These are phyloP conservation scores for Trametes cingulata DNA, from an alignment of 768 basidiomycete species.

Conservation along the genomic window DNA sequence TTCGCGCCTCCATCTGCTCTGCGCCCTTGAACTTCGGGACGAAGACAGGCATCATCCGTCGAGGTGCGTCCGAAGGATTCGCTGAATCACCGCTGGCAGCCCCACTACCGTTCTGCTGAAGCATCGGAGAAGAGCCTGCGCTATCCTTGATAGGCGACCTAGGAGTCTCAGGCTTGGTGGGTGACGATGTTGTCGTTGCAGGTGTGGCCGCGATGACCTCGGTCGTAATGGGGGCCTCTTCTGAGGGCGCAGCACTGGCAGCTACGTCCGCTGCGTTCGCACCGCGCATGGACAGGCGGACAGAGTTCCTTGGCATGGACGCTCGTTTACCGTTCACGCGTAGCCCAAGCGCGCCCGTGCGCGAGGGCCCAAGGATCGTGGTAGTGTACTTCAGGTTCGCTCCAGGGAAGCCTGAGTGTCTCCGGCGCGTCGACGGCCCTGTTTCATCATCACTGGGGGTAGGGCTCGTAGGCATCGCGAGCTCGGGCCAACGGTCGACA, in stretches of 20 bases:
- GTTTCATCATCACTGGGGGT: slow-evolving; percentile 71
- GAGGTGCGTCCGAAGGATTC: slow-evolving; percentile 20
- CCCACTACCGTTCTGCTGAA: slow-evolving; percentile 9
- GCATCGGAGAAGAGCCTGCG: background rate
- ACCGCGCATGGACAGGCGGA: slow-evolving; percentile 20
- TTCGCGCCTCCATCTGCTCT: slow-evolving; percentile 82
- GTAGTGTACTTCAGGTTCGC: slow-evolving; percentile 75
- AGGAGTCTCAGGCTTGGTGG: slow-evolving; percentile 8
- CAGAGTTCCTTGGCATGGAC: slow-evolving; percentile 21
- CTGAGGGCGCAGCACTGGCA: background rate
- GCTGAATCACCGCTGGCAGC: background rate
- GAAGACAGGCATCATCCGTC: slow-evolving; percentile 46
- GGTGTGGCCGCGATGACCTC: slow-evolving; percentile 16
- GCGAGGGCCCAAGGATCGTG: slow-evolving; percentile 79
- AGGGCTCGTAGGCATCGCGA: slow-evolving; percentile 68
- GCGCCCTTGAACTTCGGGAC: slow-evolving; percentile 79
- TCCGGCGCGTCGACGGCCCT: slow-evolving; percentile 39
- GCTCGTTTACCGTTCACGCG: slow-evolving; percentile 67
- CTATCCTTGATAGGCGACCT: slow-evolving; percentile 11
- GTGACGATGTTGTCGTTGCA: background rate
- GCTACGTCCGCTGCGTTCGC: background rate
- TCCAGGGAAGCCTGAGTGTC: slow-evolving; percentile 45
- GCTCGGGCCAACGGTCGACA: slow-evolving; percentile 80
- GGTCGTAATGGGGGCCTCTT: slow-evolving; percentile 13
- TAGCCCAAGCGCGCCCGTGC: slow-evolving; percentile 73